Conservation (phyloP, 352 stramenopile species). For the Pythium rhizo-oryzae region DNA sequence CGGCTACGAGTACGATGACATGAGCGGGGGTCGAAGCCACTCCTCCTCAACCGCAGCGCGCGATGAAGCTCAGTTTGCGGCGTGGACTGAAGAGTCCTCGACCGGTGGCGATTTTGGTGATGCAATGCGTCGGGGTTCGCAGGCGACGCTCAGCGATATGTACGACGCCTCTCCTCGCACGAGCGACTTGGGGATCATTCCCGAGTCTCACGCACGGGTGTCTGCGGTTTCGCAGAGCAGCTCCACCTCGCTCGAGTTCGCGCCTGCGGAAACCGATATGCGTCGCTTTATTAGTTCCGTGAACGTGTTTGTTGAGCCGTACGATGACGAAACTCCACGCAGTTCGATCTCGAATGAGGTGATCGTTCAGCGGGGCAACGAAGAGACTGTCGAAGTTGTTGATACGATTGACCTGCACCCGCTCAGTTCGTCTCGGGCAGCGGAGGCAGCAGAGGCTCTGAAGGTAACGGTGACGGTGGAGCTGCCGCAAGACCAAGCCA, state of each 20-base stretch:
- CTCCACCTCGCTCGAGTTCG: background rate
- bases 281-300: constrained; percentile 21
- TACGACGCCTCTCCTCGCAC: constrained; percentile 26
- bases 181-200: constrained; percentile 19
- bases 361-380: background rate
- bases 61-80: constrained; percentile 16
- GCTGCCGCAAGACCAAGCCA: background rate
- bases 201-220: background rate
- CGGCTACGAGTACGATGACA: constrained; percentile 10
- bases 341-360: constrained; percentile 14
- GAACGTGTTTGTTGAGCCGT: constrained; percentile 26
- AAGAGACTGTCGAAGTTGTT: constrained; percentile 4
- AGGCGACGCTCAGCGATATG: constrained; percentile 24
- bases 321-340: constrained; percentile 23
- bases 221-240: constrained; percentile 1
- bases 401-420: constrained; percentile 11
- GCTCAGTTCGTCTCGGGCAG: background rate
- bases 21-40: constrained; percentile 9
- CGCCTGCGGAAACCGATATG: background rate
- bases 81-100: constrained; percentile 21
- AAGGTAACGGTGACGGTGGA: constrained; percentile 4
- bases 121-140: constrained; percentile 18
- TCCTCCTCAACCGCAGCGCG: constrained; percentile 15
- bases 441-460: background rate
- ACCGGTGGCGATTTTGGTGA: constrained; percentile 27